Evolutionary conservation across 495 filamentous ascomycete species (phyloP).

Genomic region (Lichenothelia convexa): DNA sequence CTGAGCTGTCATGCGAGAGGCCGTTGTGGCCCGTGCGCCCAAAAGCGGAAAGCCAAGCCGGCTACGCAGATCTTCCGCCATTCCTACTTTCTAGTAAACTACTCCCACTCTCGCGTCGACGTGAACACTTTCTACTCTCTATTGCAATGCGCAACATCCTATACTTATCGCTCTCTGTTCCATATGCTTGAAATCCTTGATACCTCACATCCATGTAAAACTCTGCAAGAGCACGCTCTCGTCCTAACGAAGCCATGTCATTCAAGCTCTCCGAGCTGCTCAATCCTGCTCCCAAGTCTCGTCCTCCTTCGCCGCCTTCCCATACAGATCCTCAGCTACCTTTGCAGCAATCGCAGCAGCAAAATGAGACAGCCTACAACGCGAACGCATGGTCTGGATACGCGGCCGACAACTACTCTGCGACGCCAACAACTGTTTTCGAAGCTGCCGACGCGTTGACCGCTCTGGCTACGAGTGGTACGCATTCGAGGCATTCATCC

Average conservation of each 20-base stretch:
- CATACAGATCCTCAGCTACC: conserved; percentile 3
- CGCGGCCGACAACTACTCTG: conserved; percentile 1
- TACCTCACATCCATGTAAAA: too few relatives aligned
- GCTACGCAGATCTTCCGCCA: background rate
- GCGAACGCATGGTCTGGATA: background rate
- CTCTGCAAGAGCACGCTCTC: too few relatives aligned
- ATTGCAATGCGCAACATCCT: too few relatives aligned
- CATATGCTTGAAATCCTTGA: too few relatives aligned
- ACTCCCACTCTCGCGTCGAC: background rate
- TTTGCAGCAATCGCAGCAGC: conserved; percentile 4
- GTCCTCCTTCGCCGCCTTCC: background rate
- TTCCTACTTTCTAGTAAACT: background rate
- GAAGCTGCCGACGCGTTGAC: conserved; percentile 20
- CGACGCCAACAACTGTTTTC: conserved; percentile 8
- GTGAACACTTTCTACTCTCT: too few relatives aligned
- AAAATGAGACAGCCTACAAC: conserved; percentile 2
- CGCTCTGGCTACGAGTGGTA: conserved; percentile 9
- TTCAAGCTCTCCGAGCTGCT: conserved; percentile 13
- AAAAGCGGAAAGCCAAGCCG: background rate
- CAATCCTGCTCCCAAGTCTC: conserved; percentile 10
- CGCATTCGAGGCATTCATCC: conserved; percentile 6
- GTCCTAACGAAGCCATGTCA: too few relatives aligned
- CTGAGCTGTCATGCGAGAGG: background rate
- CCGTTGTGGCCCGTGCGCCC: too few relatives aligned
- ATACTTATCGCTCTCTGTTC: too few relatives aligned